phyloP scores from a whole-genome alignment of 208 protist genomes.

The Angomonas ambiguus region DNA sequence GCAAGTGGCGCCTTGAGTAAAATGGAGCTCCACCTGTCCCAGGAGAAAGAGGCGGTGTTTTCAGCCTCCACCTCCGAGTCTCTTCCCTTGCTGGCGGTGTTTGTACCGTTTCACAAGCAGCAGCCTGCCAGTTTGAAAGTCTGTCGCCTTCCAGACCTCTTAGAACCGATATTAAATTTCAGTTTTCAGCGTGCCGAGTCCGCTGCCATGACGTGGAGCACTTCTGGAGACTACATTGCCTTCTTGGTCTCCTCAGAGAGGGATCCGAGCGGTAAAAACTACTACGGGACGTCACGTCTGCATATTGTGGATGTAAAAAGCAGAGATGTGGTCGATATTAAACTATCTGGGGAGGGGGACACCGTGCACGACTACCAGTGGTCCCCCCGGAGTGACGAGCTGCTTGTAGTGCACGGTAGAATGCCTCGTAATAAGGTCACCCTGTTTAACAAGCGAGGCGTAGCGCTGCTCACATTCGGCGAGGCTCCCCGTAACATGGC shows the following conservation, averaged over 20 bases:
- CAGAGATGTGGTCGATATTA: conserved; percentile 56
- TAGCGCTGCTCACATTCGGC: conserved; percentile 80
- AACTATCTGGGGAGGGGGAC: conserved; percentile 60
- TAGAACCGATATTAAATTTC: conserved; percentile 47
- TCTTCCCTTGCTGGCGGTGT: conserved; percentile 65
- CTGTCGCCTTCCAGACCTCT: conserved; percentile 72
- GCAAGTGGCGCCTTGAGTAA: conserved; percentile 36
- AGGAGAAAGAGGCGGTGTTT: conserved; percentile 78
- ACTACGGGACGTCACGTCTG: conserved; percentile 81
- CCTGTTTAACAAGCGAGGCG: conserved; percentile 70
- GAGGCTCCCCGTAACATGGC: conserved; percentile 83
- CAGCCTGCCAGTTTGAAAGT: conserved; percentile 54
- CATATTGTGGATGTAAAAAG: conserved; percentile 73
- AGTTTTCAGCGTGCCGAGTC: conserved; percentile 70
- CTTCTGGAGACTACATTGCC: conserved; percentile 56
- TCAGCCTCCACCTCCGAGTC: conserved; percentile 40
- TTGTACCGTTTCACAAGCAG: conserved; percentile 83
- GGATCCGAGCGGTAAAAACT: conserved; percentile 82
- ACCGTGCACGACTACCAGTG: conserved; percentile 89
- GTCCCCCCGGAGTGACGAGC: conserved; percentile 62
- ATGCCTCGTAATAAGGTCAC: conserved; percentile 90
- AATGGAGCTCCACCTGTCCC: conserved; percentile 68
- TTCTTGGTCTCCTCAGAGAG: conserved; percentile 76
- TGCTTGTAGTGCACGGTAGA: conserved; percentile 86
- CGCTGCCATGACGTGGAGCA: conserved; percentile 59